Conservation (phyloP, 2,329 filamentous ascomycete species). For the Neonectria sp. region DNA sequence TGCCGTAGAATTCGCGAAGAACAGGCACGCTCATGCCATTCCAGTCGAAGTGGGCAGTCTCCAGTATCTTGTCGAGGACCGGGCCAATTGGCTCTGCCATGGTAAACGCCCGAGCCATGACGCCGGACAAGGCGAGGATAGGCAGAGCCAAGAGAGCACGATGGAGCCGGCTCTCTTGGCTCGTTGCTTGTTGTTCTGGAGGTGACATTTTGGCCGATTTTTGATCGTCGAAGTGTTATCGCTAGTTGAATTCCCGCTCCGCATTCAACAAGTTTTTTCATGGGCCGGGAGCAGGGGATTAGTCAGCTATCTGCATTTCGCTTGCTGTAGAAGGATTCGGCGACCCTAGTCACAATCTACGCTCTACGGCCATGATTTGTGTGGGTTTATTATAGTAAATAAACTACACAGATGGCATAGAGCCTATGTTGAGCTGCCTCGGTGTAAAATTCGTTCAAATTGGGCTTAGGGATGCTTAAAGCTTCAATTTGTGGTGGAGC, state of each 20-base stretch:
- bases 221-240: background rate
- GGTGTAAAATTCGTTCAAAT: no score
- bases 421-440: no score
- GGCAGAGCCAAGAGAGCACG: constrained; percentile 41
- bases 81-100: constrained; percentile 40
- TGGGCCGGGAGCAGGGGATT: background rate
- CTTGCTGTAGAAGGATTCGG: background rate
- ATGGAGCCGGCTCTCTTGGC: constrained; percentile 18
- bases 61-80: constrained; percentile 22
- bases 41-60: constrained; percentile 20
- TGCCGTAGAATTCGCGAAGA: constrained; percentile 37
- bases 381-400: no score
- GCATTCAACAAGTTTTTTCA: background rate
- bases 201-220: constrained; percentile 5
- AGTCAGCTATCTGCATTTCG: background rate
- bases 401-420: no score
- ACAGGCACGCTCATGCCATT: constrained; percentile 30
- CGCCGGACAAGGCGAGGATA: constrained; percentile 34
- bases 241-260: background rate
- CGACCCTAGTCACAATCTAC: background rate
- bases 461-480: no score
- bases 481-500: no score
- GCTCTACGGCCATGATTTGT: no score
- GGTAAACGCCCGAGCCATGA: constrained; percentile 41
- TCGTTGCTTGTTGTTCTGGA: background rate